Evolutionary conservation across 805 yeast species (phyloP), one percentile per base, ranked within the genome.

Genomic region (Pichia exigua): DNA sequence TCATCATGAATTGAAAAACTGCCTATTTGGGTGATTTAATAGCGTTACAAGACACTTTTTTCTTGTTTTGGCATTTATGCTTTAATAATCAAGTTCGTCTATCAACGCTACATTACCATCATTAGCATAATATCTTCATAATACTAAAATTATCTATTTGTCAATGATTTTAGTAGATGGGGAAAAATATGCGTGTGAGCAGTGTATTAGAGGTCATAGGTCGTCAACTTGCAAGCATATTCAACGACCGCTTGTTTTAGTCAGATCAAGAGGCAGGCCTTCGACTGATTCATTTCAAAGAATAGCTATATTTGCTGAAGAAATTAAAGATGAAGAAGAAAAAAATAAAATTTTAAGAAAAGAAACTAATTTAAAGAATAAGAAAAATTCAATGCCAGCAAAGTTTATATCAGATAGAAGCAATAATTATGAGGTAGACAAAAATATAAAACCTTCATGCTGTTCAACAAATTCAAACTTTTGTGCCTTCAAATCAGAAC

Each of bases 191-290:
- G 87, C 95, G 3, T 89, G 97, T 67, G 78, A 79, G 50, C 84
- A 83, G 61, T 92, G 99, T 63, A 88, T 94, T 24, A 73, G 97
- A 44, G 98, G 98, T 18, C 99, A 92, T 63, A 71, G 99, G 42
- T 87, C 97, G 1, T 82, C 92, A 1, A 81, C 84, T 50, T 92
- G 99, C 66, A 79, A 79, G 49, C 99, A 92, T 67, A 79, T 85
- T 30, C 73, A 78, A 48, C 74, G 97, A 45, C 88, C 94, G 24
- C 72, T 92, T 42, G 82, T 91, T 13, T 87, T 89, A 60, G 97
- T 92, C 13, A 76, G 96, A 27, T 79, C 87, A n/a, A 78, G 96
- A 53, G 99, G 98, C 0, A 70, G 98, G 45, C 97, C 97, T 0
- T 73, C 78, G 27, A 74, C 81, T 11, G 81, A 76, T 48, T 78